Conservation (phyloP, 2,329 filamentous ascomycete genomes). For the Salinomyces thailandicus region DNA sequence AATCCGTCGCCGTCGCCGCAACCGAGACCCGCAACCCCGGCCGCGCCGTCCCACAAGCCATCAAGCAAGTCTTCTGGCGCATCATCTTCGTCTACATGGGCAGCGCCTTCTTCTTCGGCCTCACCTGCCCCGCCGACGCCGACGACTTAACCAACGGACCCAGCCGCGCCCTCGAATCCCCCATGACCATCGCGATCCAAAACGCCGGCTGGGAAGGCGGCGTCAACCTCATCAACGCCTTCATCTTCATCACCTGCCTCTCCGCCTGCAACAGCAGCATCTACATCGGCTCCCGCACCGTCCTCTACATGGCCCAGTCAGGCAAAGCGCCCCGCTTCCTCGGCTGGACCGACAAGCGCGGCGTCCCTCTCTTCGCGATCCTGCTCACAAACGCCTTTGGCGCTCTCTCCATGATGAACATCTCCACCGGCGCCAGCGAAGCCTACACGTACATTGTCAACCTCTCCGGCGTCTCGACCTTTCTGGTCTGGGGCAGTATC, state of each 20-base stretch:
- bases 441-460: constrained; percentile 63
- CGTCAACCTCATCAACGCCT: constrained; percentile 67
- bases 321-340: constrained; percentile 61
- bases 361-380: constrained; percentile 50
- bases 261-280: constrained; percentile 63
- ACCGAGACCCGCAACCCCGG: constrained; percentile 43
- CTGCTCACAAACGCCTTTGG: constrained; percentile 61
- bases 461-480: constrained; percentile 58
- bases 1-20: constrained; percentile 42
- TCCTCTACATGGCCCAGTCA: constrained; percentile 66
- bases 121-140: constrained; percentile 62
- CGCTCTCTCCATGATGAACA: constrained; percentile 63
- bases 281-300: constrained; percentile 64
- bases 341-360: constrained; percentile 55
- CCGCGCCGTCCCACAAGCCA: constrained; percentile 29
- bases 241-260: constrained; percentile 59
- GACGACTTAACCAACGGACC: constrained; percentile 50
- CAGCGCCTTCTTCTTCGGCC: constrained; percentile 61
- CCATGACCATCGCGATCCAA: constrained; percentile 63
- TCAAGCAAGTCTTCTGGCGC: constrained; percentile 24
- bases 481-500: constrained; percentile 62
- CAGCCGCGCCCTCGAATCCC: constrained; percentile 56
- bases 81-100: constrained; percentile 54
- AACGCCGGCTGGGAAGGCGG: constrained; percentile 64
- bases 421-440: constrained; percentile 53